phyloP scores from a whole-genome alignment of 2,329 filamentous ascomycete species.

The Fusarium pseudonygamai region DNA sequence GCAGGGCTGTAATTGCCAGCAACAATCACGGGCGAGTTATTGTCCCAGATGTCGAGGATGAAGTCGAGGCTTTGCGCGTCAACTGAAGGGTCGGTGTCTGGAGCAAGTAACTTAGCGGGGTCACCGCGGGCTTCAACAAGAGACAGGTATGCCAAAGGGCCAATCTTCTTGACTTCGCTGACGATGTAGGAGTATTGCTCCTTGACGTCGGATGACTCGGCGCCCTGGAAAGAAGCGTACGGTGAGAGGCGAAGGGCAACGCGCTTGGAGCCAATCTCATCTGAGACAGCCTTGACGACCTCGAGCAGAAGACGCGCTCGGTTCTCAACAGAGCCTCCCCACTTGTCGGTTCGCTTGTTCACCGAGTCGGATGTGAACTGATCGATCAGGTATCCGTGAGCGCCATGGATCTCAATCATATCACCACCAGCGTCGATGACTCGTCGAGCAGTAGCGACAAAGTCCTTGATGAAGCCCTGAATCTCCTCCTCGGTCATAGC shows the following conservation, averaged over 20 bases:
- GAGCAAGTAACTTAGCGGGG: slow-evolving; percentile 16
- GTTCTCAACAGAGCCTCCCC: slow-evolving; percentile 65
- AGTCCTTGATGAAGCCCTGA: slow-evolving; percentile 7
- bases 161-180: slow-evolving; percentile 43
- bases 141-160: slow-evolving; percentile 42
- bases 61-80: slow-evolving; percentile 44
- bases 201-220: slow-evolving; percentile 31
- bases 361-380: slow-evolving; percentile 60
- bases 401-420: slow-evolving; percentile 35
- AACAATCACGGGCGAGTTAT: slow-evolving; percentile 43
- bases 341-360: slow-evolving; percentile 58
- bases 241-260: slow-evolving; percentile 54
- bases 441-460: slow-evolving; percentile 10
- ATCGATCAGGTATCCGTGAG: slow-evolving; percentile 66
- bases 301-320: slow-evolving; percentile 60
- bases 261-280: slow-evolving; percentile 46
- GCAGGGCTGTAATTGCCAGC: slow-evolving; percentile 40
- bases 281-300: slow-evolving; percentile 51
- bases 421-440: slow-evolving; percentile 22
- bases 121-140: slow-evolving; percentile 43
- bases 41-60: slow-evolving; percentile 44
- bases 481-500: slow-evolving; percentile 22
- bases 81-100: slow-evolving; percentile 45
- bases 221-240: slow-evolving; percentile 41
- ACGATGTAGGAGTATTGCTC: slow-evolving; percentile 41